Conservation (phyloP, 208 protist species). For the Trypanosoma mega region DNA sequence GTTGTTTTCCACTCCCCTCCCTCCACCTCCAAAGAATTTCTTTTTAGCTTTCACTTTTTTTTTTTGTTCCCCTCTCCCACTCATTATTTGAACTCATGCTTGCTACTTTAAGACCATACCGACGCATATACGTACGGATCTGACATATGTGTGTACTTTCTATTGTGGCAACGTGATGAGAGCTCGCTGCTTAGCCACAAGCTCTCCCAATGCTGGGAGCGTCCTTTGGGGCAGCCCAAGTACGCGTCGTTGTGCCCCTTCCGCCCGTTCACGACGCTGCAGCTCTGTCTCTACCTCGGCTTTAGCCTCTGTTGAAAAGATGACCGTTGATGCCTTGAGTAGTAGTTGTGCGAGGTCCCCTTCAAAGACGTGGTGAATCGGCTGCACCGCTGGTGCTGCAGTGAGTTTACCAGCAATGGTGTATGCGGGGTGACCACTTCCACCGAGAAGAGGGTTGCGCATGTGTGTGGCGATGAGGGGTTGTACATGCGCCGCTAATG, state of each 20-base stretch:
- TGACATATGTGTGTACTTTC: too few species aligned
- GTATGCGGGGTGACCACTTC: constrained; percentile 18
- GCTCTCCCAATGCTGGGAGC: constrained; percentile 49
- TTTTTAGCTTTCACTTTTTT: too few species aligned
- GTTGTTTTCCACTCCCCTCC: too few species aligned
- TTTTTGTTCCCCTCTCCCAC: too few species aligned
- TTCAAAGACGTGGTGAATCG: constrained; percentile 63
- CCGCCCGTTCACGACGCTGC: constrained; percentile 34
- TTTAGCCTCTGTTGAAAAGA: constrained; percentile 51
- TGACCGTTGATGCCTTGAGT: constrained; percentile 27
- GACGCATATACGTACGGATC: too few species aligned
- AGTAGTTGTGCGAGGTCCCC: constrained; percentile 57
- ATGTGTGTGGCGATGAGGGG: constrained; percentile 49
- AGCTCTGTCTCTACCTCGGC: constrained; percentile 47
- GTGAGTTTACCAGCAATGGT: constrained; percentile 19
- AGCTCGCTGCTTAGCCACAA: constrained; percentile 71
- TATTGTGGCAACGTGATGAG: constrained; percentile 67
- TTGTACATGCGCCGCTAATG: constrained; percentile 63
- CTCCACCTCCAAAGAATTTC: too few species aligned
- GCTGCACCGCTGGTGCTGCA: constrained; percentile 8
- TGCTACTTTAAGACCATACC: too few species aligned
- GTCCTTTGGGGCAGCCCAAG: constrained; percentile 60
- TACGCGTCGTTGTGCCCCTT: constrained; percentile 52
- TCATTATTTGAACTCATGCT: too few species aligned
- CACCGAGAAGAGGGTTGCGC: constrained; percentile 27